phyloP scores from a whole-genome alignment of 495 filamentous ascomycete genomes.

The Cryomyces minteri region DNA sequence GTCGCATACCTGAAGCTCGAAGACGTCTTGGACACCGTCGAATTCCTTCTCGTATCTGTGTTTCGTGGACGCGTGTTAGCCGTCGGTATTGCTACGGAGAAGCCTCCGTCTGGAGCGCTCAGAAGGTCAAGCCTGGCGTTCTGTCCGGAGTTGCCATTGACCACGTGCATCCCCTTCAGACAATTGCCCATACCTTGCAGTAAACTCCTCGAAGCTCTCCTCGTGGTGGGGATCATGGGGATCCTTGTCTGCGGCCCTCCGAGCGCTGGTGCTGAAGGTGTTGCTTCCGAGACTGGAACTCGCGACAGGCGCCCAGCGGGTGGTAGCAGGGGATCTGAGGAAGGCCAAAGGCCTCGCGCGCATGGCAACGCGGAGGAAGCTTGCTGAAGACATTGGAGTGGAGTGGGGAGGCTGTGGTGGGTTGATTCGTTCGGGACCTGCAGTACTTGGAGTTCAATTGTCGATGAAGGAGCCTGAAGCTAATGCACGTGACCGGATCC shows the following conservation, averaged over 20 bases:
- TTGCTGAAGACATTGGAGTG: slow-evolving; percentile 5
- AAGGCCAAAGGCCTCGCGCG: slow-evolving; percentile 3
- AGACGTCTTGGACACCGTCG: slow-evolving; percentile 91
- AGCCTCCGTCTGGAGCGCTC: background rate
- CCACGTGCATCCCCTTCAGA: background rate
- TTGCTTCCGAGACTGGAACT: background rate
- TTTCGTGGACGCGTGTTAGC: background rate
- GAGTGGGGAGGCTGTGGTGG: no score
- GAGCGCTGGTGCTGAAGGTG: slow-evolving; percentile 12
- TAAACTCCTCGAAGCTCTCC: slow-evolving; percentile 97
- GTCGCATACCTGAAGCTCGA: slow-evolving; percentile 87
- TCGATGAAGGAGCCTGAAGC: no score
- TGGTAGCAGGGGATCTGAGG: background rate
- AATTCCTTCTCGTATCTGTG: slow-evolving; percentile 98
- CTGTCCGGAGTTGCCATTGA: no score
- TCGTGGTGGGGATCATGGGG: slow-evolving; percentile 42
- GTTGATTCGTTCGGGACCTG: no score
- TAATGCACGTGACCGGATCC: no score
- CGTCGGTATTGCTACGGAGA: background rate
- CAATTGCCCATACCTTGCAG: slow-evolving; percentile 58
- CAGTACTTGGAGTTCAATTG: no score
- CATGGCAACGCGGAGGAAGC: slow-evolving; percentile 8
- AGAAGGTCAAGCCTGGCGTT: background rate
- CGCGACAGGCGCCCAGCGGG: background rate
- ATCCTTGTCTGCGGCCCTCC: slow-evolving; percentile 6